Evolutionary conservation across 2,329 filamentous ascomycete genomes (phyloP).

Genomic region (Ampelomyces quisqualis): DNA sequence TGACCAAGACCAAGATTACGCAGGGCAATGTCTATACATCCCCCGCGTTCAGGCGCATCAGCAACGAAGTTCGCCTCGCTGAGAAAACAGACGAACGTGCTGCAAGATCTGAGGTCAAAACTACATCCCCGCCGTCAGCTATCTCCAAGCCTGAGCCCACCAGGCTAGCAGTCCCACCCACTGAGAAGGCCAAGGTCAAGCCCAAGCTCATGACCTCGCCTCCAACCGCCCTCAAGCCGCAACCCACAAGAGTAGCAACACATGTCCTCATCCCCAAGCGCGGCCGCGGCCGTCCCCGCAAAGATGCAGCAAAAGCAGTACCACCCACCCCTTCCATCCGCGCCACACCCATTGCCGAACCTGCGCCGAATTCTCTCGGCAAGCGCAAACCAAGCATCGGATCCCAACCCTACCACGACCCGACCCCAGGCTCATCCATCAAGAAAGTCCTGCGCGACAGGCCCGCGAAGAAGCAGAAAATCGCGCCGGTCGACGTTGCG

Average conservation of each 20-base stretch:
- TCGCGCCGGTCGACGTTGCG: neutral
- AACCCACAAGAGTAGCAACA: neutral
- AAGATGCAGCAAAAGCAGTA: neutral
- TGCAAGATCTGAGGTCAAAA: neutral
- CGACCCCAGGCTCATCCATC: neutral
- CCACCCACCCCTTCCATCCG: neutral
- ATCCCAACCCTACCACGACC: conserved; percentile 1
- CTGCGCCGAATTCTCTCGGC: neutral
- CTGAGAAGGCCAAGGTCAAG: too few species aligned
- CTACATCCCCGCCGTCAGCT: neutral
- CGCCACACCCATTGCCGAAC: neutral
- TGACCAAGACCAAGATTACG: too few species aligned
- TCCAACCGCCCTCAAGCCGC: neutral
- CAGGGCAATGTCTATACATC: too few species aligned
- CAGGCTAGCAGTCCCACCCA: neutral
- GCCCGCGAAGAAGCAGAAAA: conserved; percentile 3
- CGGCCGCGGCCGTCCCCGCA: conserved; percentile 2
- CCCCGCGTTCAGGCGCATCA: conserved; percentile 1
- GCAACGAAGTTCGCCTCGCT: neutral
- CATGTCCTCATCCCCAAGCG: conserved; percentile 1
- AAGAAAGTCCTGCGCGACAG: conserved; percentile 1
- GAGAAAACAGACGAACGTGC: neutral
- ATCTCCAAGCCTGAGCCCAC: neutral
- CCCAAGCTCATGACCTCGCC: too few species aligned
- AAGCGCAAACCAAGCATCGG: conserved; percentile 5